Conservation (phyloP, 2,329 filamentous ascomycete genomes). For the Microcyclosporella mali region DNA sequence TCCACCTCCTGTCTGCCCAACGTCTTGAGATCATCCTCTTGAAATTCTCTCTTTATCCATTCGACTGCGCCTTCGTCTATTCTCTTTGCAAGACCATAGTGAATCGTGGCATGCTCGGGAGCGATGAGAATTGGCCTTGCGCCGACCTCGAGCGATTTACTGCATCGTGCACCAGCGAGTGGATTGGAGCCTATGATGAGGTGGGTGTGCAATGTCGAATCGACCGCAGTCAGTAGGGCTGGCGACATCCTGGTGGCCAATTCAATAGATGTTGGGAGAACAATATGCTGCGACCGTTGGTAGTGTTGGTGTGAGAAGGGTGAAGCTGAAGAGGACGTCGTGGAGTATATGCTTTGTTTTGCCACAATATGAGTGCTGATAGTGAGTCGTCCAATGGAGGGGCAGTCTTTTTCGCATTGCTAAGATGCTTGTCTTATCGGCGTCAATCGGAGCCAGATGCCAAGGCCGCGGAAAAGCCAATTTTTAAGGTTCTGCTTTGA, state of each 20-base stretch:
- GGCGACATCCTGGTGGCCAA: slow-evolving; percentile 35
- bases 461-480: too few relatives aligned
- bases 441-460: too few relatives aligned
- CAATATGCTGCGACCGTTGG: too few relatives aligned
- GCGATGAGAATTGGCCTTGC: slow-evolving; percentile 75
- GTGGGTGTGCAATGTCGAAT: slow-evolving; percentile 67
- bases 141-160: slow-evolving; percentile 72
- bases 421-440: too few relatives aligned
- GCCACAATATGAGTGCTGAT: too few relatives aligned
- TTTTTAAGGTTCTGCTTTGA: too few relatives aligned
- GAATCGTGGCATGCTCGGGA: slow-evolving; percentile 52
- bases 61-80: slow-evolving; percentile 61
- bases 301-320: too few relatives aligned
- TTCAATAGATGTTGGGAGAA: too few relatives aligned
- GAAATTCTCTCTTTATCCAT: slow-evolving; percentile 62
- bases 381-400: too few relatives aligned
- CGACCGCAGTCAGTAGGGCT: slow-evolving; percentile 65
- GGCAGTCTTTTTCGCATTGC: too few relatives aligned
- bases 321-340: too few relatives aligned
- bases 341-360: too few relatives aligned
- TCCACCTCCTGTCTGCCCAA: slow-evolving; percentile 76
- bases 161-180: slow-evolving; percentile 76
- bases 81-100: slow-evolving; percentile 56
- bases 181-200: slow-evolving; percentile 81
- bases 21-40: slow-evolving; percentile 63